Conservation (phyloP, 352 stramenopile genomes). For the Discostella stelligera region DNA sequence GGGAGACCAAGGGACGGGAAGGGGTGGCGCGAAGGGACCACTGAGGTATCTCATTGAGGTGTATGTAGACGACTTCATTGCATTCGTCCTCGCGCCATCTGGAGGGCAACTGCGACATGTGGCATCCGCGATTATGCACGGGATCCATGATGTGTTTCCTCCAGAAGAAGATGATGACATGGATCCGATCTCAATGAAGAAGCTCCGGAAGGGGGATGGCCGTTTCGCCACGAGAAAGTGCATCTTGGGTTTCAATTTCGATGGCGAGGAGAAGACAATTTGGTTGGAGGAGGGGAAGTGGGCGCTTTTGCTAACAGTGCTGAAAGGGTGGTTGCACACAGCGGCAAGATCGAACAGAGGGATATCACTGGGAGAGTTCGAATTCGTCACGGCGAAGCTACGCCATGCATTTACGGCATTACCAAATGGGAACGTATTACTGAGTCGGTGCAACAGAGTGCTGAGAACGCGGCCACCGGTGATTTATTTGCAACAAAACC, state of each 20-base stretch:
- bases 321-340: neutral
- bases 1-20: neutral
- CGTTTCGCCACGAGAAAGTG: neutral
- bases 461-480: neutral
- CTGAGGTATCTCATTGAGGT: slow-evolving; percentile 8
- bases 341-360: neutral
- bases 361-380: neutral
- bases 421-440: neutral
- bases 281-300: slow-evolving; percentile 1
- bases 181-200: neutral
- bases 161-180: neutral
- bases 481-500: neutral
- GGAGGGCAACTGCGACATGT: neutral
- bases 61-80: slow-evolving; percentile 32
- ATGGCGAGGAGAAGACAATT: slow-evolving; percentile 8
- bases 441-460: neutral
- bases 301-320: neutral
- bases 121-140: neutral
- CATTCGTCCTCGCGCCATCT: neutral
- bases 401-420: neutral
- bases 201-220: neutral
- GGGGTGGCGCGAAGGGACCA: neutral
- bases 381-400: neutral
- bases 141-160: slow-evolving; percentile 7
- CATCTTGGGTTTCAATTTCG: slow-evolving; percentile 2